Evolutionary conservation across 306 rosid species (phyloP).

Genomic region (Echinosophora koreensis): DNA sequence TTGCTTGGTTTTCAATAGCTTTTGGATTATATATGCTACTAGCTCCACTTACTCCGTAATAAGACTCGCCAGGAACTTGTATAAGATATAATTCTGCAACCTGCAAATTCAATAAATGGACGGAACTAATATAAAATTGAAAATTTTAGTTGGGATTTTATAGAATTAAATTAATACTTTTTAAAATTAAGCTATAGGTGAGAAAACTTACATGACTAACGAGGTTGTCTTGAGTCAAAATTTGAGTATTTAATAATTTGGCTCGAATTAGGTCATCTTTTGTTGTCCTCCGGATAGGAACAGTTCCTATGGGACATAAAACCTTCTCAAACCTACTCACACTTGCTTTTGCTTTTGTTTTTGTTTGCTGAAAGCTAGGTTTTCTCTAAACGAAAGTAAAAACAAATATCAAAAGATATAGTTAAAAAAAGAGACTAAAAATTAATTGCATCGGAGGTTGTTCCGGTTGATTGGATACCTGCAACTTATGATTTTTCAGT

Average conservation of each 20-base stretch:
- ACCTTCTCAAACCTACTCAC: not conserved
- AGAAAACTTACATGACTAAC: slow-evolving; percentile 5
- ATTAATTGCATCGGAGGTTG: not conserved
- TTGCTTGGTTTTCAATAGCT: not conserved
- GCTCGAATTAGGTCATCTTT: not conserved
- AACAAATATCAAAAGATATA: not conserved
- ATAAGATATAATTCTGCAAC: not conserved
- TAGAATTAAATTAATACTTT: not conserved
- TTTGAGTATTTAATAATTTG: not conserved
- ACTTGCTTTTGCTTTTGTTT: not conserved
- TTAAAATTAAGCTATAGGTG: not conserved
- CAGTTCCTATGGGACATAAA: not conserved
- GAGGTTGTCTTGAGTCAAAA: fast-evolving
- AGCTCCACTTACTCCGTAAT: not conserved
- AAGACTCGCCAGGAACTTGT: not conserved
- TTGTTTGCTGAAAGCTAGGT: not conserved
- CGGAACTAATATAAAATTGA: not conserved
- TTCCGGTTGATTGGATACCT: not conserved
- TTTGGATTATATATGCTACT: slow-evolving; percentile 15
- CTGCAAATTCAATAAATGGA: not conserved
- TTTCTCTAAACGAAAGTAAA: not conserved
- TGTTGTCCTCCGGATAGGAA: slow-evolving; percentile 13
- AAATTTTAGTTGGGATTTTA: not conserved
- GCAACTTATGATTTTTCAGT: not conserved
- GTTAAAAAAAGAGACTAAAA: not conserved